phyloP scores from a whole-genome alignment of 345 rosid genomes.

The Combretum micranthum region DNA sequence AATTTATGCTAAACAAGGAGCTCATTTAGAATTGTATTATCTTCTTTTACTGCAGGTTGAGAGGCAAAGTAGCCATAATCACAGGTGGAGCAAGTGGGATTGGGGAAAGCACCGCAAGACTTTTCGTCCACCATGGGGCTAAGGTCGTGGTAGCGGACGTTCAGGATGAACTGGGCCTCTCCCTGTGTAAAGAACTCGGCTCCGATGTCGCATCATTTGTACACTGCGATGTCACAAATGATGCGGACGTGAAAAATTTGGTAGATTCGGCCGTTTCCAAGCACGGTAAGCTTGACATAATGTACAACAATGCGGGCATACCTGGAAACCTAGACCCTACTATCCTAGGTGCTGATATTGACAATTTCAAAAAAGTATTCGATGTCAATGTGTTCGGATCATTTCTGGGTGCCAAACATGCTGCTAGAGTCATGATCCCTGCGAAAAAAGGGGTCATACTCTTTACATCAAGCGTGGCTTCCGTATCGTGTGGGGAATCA shows the following conservation, averaged over 20 bases:
- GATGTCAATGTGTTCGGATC: slow-evolving; percentile 30
- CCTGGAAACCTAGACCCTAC: slow-evolving; percentile 13
- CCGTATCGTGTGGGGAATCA: slow-evolving; percentile 19
- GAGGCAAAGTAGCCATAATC: slow-evolving; percentile 36
- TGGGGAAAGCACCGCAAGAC: slow-evolving; percentile 25
- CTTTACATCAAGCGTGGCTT: slow-evolving; percentile 32
- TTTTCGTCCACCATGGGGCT: slow-evolving; percentile 33
- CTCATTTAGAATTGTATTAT: neutral
- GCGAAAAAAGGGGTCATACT: slow-evolving; percentile 30
- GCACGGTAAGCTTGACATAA: slow-evolving; percentile 36
- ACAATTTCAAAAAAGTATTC: slow-evolving; percentile 30
- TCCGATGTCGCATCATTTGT: slow-evolving; percentile 15
- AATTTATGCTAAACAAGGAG: too few relatives aligned
- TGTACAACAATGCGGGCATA: slow-evolving; percentile 45
- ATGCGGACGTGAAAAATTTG: slow-evolving; percentile 19
- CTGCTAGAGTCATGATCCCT: slow-evolving; percentile 43
- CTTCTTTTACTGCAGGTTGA: slow-evolving; percentile 15
- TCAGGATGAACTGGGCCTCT: slow-evolving; percentile 32
- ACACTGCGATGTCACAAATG: slow-evolving; percentile 34
- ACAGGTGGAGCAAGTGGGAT: slow-evolving; percentile 42
- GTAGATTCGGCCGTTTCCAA: slow-evolving; percentile 24
- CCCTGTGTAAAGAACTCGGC: slow-evolving; percentile 22
- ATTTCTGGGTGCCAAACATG: slow-evolving; percentile 42
- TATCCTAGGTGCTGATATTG: slow-evolving; percentile 15
- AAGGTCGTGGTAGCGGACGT: slow-evolving; percentile 32